phyloP scores from a whole-genome alignment of 2,329 filamentous ascomycete genomes.

The Blastomyces emzantsi region DNA sequence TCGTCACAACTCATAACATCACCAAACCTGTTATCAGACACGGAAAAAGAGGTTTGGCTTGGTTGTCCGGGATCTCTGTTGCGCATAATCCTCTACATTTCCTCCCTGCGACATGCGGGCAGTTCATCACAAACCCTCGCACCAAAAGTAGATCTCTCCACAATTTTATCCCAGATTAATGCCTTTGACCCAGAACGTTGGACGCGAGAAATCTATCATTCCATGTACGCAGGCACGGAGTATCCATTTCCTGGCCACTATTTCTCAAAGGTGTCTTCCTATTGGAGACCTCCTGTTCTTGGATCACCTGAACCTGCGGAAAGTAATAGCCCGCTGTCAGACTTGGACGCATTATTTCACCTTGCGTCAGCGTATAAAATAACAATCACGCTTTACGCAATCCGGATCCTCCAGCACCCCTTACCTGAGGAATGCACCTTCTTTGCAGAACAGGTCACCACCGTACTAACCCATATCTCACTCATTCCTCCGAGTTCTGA shows the following conservation, averaged over 20 bases:
- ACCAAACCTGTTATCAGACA: constrained; percentile 31
- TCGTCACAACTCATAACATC: constrained; percentile 31
- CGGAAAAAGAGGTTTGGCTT: constrained; percentile 34
- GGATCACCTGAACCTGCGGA: background rate
- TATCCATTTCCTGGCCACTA: background rate
- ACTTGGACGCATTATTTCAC: background rate
- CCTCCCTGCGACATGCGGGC: constrained; percentile 29
- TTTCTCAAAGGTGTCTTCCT: background rate
- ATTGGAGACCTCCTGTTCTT: constrained; percentile 1
- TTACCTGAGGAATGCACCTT: constrained; percentile 21
- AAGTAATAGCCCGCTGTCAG: background rate
- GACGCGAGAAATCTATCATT: constrained; percentile 30
- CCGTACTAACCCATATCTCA: constrained; percentile 30
- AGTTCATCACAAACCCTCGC: constrained; percentile 19
- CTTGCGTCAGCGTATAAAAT: constrained; percentile 37
- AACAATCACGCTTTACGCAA: constrained; percentile 34
- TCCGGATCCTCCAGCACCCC: constrained; percentile 29
- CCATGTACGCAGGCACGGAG: background rate
- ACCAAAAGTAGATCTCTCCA: constrained; percentile 21
- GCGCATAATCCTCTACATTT: constrained; percentile 34
- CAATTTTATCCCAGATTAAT: constrained; percentile 31
- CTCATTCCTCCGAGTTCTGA: constrained; percentile 28
- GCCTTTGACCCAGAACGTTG: constrained; percentile 31
- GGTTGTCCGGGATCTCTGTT: constrained; percentile 35
- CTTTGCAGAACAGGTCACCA: constrained; percentile 23